Evolutionary conservation across 2,329 filamentous ascomycete genomes (phyloP), one percentile per base, ranked within the genome.

Genomic region (Colletotrichum navitas): DNA sequence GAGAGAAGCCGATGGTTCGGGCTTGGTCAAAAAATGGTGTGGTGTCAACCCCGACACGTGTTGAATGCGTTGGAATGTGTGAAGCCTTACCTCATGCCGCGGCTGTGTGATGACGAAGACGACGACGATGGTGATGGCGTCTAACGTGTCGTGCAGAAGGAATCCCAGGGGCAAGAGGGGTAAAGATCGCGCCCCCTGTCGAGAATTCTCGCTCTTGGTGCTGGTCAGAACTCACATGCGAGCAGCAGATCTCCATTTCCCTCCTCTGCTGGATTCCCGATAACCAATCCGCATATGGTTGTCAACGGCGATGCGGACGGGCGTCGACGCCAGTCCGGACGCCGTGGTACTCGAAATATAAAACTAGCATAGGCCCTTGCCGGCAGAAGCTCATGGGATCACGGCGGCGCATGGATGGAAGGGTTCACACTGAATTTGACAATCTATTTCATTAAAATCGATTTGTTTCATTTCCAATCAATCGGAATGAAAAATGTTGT

Each of bases 401-500:
- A 56, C 11, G 3, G 29, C 18, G 29, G 21, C 18, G 3, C 51
- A n/a, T 18, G 21, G 2, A 56, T 16, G 21, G 10, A 36, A 10
- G 29, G 16, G 45, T 36, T 24, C 24, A 34, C 32, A 21, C 14
- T 32, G 47, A 11, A 54, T 16, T 14, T 8, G 21, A 63, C 24
- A 54, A 26, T 10, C 54, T 61, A 21, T 24, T 32, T 11, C 16
- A 29, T 21, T 49, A 18, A 41, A 63, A 63, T 32, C 7, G 12
- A n/a, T 29, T n/a, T 43, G 24, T 68, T 11, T 64, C 69, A 63
- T 69, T 58, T 54, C 59, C 59, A 69, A 60, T 68, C 66, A 69
- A 65, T 47, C 64, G 56, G 68, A 68, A 71, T 72, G 63, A 72
- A 72, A 63, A 59, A 64, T 61, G 65, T 64, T 64, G 69, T 72